These are phyloP conservation scores for Pseudozyma pruni DNA, from an alignment of 1,284 basidiomycete genomes.

Conservation along the genomic window DNA sequence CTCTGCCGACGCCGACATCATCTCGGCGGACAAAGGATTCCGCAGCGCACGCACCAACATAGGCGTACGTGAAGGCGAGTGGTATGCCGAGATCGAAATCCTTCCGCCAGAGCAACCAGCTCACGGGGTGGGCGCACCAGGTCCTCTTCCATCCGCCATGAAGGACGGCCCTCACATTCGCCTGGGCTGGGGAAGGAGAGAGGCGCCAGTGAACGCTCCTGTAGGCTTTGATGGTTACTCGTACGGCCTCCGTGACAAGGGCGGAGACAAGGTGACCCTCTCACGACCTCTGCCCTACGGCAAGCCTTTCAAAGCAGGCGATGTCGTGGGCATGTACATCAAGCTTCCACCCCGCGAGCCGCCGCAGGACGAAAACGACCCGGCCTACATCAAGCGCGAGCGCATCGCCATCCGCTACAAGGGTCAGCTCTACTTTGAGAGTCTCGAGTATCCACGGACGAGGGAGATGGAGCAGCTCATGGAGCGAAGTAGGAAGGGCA, in stretches of 20 bases:
- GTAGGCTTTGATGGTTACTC: constrained; percentile 93
- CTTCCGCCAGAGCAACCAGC: constrained; percentile 72
- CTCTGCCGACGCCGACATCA: constrained; percentile 80
- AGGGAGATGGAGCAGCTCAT: constrained; percentile 86
- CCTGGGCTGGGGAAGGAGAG: constrained; percentile 89
- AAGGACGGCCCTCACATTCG: constrained; percentile 81
- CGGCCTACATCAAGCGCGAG: constrained; percentile 59
- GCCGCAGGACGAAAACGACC: constrained; percentile 37
- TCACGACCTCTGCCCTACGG: constrained; percentile 82
- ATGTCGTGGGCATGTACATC: constrained; percentile 93
- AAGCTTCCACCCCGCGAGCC: constrained; percentile 75
- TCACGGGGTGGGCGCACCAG: constrained; percentile 69
- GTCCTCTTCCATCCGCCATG: constrained; percentile 48
- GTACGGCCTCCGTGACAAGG: constrained; percentile 89
- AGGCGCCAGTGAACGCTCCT: constrained; percentile 90
- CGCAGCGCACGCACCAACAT: constrained; percentile 89
- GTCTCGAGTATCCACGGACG: constrained; percentile 85
- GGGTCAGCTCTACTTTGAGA: constrained; percentile 96
- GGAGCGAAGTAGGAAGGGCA: constrained; percentile 67
- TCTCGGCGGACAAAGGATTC: constrained; percentile 88
- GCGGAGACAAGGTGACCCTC: constrained; percentile 87
- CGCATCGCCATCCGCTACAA: constrained; percentile 84
- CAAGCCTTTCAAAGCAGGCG: constrained; percentile 78
- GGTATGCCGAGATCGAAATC: constrained; percentile 91
- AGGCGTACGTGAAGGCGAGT: constrained; percentile 86